These are phyloP conservation scores for Rhizopogon rudus DNA, from an alignment of 768 basidiomycete genomes.

Conservation along the genomic window DNA sequence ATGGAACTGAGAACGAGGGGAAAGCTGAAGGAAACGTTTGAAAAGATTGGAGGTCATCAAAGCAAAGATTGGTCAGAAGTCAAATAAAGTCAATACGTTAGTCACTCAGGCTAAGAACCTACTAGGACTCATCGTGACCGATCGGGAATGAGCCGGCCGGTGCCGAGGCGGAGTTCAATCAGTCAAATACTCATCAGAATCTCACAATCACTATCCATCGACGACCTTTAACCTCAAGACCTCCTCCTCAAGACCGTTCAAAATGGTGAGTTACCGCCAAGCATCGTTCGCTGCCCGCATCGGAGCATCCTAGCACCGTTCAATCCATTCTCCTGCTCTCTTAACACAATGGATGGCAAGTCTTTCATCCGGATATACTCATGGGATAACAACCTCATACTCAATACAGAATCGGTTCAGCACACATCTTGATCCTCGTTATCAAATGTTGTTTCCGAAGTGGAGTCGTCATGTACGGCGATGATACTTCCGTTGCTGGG, in stretches of 20 bases:
- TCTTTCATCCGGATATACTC: constrained; percentile 33
- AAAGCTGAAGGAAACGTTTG: constrained; percentile 1
- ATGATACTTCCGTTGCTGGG: constrained; percentile 44
- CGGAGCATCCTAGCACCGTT: constrained; percentile 36
- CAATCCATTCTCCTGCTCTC: constrained; percentile 26
- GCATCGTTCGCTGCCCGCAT: constrained; percentile 14
- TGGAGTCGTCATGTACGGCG: constrained; percentile 33
- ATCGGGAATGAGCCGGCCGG: constrained; percentile 6
- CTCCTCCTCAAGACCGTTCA: constrained; percentile 35
- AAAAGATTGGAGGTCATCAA: constrained; percentile 6
- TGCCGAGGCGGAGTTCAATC: constrained; percentile 19
- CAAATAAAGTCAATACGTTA: too few relatives aligned
- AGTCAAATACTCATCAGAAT: neutral
- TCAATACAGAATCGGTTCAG: constrained; percentile 22
- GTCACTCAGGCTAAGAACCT: too few relatives aligned
- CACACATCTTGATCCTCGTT: constrained; percentile 7
- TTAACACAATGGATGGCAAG: constrained; percentile 50
- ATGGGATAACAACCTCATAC: neutral
- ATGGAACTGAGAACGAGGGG: neutral
- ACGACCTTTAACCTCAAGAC: constrained; percentile 14
- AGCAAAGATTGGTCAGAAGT: too few relatives aligned
- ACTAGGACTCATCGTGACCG: too few relatives aligned
- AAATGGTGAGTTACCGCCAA: constrained; percentile 50
- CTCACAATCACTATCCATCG: neutral
- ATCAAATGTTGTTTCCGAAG: constrained; percentile 18